Evolutionary conservation across 192 early-diverging fungal genomes (phyloP), one percentile per base, ranked within the genome.

Genomic region (Podila clonocystis): DNA sequence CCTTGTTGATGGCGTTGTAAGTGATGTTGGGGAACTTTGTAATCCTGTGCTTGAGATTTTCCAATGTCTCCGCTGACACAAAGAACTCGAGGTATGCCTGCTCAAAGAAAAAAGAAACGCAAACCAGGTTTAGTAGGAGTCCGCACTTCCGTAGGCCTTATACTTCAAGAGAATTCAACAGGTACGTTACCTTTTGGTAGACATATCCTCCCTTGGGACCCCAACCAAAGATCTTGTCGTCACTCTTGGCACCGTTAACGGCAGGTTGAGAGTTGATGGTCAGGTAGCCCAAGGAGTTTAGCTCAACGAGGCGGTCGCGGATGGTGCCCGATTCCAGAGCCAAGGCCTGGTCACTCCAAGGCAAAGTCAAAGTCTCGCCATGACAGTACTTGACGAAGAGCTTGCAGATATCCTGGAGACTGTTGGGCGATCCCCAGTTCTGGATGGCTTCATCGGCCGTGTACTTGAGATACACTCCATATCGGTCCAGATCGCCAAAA

Each of bases 231-330:
- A 91, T 70, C 20, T 85, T 75, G 72, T 99, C 91, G 38, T 87
- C 82, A 58, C 93, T 95, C 17, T 78, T 74, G 17, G 86, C 93
- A 19, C 96, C 97, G 78, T 99, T 96, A 36, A 99, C 92, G 34
- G 97, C 94, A 55, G 97, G 98, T 86, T 99, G 98, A 22, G 93
- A 95, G 72, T 98, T 98, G 77, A 99, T 94, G 7, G 97, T 95
- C 80, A 97, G 88, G 87, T 92, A 96, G 0, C 96, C 96, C 17
- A 89, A 84, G 30, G 76, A 63, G 85, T 97, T 97, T 52, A 96
- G 84, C 26, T 83, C 82, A 26, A 87, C 88, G 15, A 98, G 88
- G 57, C 86, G 87, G 20, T 82, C 87, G 28, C 88, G 86, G 79
- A 98, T 95, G 36, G 83, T 76, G 33, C 90, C 89, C 5, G 94